Base-by-base conservation (phyloP, 768 basidiomycete species). In the Mrakia frigida region DNA sequence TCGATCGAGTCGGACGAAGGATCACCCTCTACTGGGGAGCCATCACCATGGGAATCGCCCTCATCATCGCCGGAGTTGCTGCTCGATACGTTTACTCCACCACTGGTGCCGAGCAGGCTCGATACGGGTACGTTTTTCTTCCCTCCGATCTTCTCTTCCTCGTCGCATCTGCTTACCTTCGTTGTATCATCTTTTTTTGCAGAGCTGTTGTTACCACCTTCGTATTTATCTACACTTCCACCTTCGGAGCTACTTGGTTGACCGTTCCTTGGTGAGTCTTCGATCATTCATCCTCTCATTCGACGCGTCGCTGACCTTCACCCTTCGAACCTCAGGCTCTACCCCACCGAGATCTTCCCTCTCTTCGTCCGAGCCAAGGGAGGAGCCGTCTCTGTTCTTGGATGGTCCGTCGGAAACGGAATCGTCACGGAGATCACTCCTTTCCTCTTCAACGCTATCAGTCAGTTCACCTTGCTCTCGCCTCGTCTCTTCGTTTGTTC, bases 241-340 rank as follows among this genome's bases (percentile, higher is more conserved):
- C 76, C 11, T 80, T 80, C 52, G 80, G 80, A 18, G 77, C 79
- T 25, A 78, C 79, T 1, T 80, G 80, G 80, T 41, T 80, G 5
- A 80, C 80, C 10, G 80, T 79, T 10, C 80, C 79, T 13, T 80
- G 78, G 70, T 50, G 46, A 50, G 46, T 6, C 6, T 3, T 14
- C 46, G 39, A 41, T 6, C 18, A 3, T 18, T 21, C 46, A 3
- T 50, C 13, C 46, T 21, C 46, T 21, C 46, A 0, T 21, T 50
- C 18, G 46, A 21, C 46, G 46, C 46, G 46, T 50, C 46, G 46
- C 46, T 50, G 46, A 50, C 21, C 16, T 18, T 21, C 18, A 14
- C 6, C 46, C 21, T 50, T 50, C 46, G 2, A 50, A 18, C 1
- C 43, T n/a, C 46, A 50, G 46, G 73, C 74, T 74, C 14, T 80